Evolutionary conservation across 2,329 filamentous ascomycete species (phyloP), one percentile per base, ranked within the genome.

Genomic region (Aspergillus sp.): DNA sequence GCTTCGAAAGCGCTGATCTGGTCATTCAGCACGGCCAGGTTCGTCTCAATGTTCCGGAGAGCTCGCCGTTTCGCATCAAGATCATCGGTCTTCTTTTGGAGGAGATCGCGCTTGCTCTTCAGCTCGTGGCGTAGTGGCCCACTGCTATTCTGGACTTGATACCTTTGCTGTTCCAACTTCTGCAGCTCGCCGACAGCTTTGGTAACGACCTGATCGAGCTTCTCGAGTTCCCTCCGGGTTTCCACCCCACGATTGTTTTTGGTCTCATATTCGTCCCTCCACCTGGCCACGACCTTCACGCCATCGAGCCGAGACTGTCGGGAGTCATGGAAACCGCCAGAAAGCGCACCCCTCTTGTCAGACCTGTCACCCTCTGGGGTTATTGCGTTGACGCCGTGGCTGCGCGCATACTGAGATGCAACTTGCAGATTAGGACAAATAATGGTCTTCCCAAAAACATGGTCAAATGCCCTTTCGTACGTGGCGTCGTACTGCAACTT

Each of bases 381-480:
- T 44, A 98, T 94, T 20, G 86, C 88, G 48, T 86, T 86, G 15
- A 96, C 79, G 12, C 83, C 83, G 50, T 96, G 89, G 48, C 83
- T 93, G 50, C 89, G 78, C 14, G 91, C 85, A 55, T 95, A 95
- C 52, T 95, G 86, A 8, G 82, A 77, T 29, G 88, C 91, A 37
- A 94, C 76, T 30, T 83, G 76, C 41, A 98, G 66, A 45, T 86
- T 93, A 2, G 89, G 88, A 46, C 91, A 96, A 35, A 98, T 82
- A 32, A 98, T 86, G 0, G 86, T 91, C 59, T 86, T 93, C 29
- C 88, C 91, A 61, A 98, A 98, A 1, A 98, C 86, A 54, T 95
- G 88, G 52, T 84, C 79, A 57, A 98, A 91, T 0, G 91, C 91
- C 48, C 77, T 81, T 37, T 93, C 85, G 47, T 80, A 95, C 40